A percentile compares a stretch with the other conserved stretches of the same genome.
Evolutionary conservation across 2,329 filamentous ascomycete species (phyloP).

Genomic region (Dothistroma pini): DNA sequence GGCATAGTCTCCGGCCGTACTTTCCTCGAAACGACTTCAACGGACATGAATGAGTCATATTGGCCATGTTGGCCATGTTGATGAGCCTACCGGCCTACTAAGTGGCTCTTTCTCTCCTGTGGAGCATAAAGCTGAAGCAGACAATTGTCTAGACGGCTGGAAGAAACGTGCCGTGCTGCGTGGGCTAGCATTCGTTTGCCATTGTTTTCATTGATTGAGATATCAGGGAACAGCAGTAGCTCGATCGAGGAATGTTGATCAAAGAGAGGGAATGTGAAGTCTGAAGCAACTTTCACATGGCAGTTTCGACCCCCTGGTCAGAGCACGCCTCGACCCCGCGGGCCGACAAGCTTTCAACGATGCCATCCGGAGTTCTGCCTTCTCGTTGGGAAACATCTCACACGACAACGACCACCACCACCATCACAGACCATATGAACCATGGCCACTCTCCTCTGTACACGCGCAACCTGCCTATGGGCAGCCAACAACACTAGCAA

Average conservation of each 20-base stretch:
- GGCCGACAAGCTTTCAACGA: slow-evolving; percentile 5
- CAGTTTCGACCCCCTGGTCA: neutral
- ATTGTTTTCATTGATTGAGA: too few relatives aligned
- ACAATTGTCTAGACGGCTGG: too few relatives aligned
- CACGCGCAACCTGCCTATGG: slow-evolving; percentile 12
- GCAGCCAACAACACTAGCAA: neutral
- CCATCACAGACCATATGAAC: slow-evolving; percentile 1
- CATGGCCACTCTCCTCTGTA: slow-evolving; percentile 15
- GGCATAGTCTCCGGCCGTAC: neutral
- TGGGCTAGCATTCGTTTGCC: too few relatives aligned
- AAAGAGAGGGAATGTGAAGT: neutral
- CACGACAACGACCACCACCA: slow-evolving; percentile 6
- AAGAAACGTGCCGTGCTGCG: too few relatives aligned
- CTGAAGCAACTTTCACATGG: neutral
- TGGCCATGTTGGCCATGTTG: too few relatives aligned
- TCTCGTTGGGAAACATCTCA: neutral
- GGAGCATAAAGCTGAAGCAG: too few relatives aligned
- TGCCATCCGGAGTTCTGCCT: neutral
- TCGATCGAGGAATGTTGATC: too few relatives aligned
- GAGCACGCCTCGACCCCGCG: neutral
- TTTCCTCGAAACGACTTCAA: too few relatives aligned
- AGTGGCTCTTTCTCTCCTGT: too few relatives aligned
- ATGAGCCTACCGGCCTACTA: too few relatives aligned
- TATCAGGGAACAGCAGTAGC: too few relatives aligned
- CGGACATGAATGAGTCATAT: too few relatives aligned